Evolutionary conservation across 106 monocot species (phyloP).

Genomic region (Platanthera zijinensis): DNA sequence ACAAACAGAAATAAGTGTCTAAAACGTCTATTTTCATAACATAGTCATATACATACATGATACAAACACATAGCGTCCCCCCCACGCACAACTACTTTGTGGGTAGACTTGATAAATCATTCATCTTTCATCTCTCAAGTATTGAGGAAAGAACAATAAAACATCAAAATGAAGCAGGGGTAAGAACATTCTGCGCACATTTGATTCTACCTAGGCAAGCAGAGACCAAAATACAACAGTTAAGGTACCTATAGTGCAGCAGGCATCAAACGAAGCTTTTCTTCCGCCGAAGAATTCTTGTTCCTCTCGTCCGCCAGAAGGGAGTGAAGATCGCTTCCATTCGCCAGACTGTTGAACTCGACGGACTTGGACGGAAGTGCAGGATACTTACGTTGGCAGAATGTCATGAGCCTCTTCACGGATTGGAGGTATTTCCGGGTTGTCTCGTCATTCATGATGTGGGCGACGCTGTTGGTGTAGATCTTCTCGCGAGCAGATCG

Average conservation of each 20-base stretch:
- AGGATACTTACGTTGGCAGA: slow-evolving; percentile 79
- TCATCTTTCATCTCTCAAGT: too few relatives aligned
- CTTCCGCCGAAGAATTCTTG: slow-evolving; percentile 24
- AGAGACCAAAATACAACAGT: not conserved
- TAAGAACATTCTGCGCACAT: not conserved
- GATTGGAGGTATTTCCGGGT: slow-evolving; percentile 94
- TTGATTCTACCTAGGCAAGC: not conserved
- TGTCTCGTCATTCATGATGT: slow-evolving; percentile 99
- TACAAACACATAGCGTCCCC: too few relatives aligned
- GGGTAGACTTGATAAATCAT: too few relatives aligned
- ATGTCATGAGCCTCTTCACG: slow-evolving; percentile 90
- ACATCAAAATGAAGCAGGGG: not conserved
- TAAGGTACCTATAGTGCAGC: slow-evolving; percentile 18
- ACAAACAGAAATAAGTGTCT: too few relatives aligned
- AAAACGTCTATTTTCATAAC: too few relatives aligned
- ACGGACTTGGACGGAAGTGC: slow-evolving; percentile 85
- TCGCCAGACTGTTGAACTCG: slow-evolving; percentile 96
- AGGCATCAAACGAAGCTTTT: slow-evolving; percentile 63
- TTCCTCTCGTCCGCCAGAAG: slow-evolving; percentile 51
- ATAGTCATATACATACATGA: too few relatives aligned
- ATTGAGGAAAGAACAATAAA: not conserved
- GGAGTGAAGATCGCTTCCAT: slow-evolving; percentile 79
- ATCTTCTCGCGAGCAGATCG: slow-evolving; percentile 97
- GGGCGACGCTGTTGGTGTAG: slow-evolving; percentile 95
- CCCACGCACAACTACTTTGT: too few relatives aligned